Base-by-base conservation (phyloP, 768 basidiomycete genomes). In the Termitomyces sp. region DNA sequence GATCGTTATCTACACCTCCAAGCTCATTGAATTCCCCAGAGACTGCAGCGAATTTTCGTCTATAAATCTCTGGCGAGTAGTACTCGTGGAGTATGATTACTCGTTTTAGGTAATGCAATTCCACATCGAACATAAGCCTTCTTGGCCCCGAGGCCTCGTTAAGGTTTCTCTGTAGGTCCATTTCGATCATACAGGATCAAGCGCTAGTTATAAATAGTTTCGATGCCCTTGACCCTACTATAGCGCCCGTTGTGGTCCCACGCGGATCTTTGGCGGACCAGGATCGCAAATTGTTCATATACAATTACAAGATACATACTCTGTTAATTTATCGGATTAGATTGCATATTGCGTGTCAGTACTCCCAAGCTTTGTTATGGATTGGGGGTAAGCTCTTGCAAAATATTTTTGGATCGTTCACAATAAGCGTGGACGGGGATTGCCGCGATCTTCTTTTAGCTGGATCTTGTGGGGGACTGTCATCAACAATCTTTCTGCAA, bases 361-460 rank as follows among this genome's bases (percentile, higher is more conserved):
- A 10, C 17, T 10, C 44, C 14, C 0, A 4, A 17, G 44, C n/a
- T n/a, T n/a, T n/a, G n/a, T n/a, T n/a, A n/a, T n/a, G n/a, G n/a
- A n/a, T n/a, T n/a, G n/a, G n/a, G n/a, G n/a, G n/a, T n/a, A n/a
- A n/a, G n/a, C n/a, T n/a, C 25, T 25, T 38, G 27, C 44, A 45
- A n/a, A n/a, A 45, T 45, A 27, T 45, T 45, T 29, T 43, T 43
- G 1, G 21, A 21, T 4, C 5, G 12, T 23, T 14, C 42, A 43
- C 21, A 12, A 43, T 1, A 12, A 27, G 16, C 14, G 42, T 25
- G 31, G 31, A 45, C 64, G 65, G 67, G 64, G 63, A 68, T 68
- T 61, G 64, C 65, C 65, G 64, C 60, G 62, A 63, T 62, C 57
- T 43, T 44, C 37, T 25, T 27, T n/a, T 17, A 45, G 38, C n/a